Base-by-base conservation (phyloP, 2,329 filamentous ascomycete genomes). In the Nigrospora sphaerica region DNA sequence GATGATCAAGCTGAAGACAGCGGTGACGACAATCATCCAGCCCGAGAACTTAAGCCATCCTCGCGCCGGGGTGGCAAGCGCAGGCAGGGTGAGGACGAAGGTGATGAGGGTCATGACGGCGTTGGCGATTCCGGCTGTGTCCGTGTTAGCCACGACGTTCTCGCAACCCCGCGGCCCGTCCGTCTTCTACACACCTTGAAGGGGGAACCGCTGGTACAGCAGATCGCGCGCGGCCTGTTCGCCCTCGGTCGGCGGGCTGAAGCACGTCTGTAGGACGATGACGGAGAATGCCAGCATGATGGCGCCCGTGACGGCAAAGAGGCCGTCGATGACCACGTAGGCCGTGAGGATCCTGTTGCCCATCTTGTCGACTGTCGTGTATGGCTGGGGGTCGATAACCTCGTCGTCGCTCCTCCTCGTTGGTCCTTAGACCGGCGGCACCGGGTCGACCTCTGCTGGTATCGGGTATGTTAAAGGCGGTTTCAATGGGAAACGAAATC, bases 21-120 rank as follows among this genome's bases (percentile, higher is more conserved):
- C 77, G 59, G 77, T 81, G 37, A 80, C 46, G n/a, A 80, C 72
- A 36, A 85, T 68, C 59, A 86, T 64, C 67, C 80, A 86, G 42
- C 78, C 81, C 47, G 83, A 80, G 14, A 83, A 51, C 63, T 88
- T 88, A 56, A 92, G 74, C 80, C 83, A 87, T 52, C 75, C 73
- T 52, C 86, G 77, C 42, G 74, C 79, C 6, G 81, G 79, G 49
- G 86, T 78, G 51, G 84, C 73, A 46, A 92, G 69, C n/a, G 80
- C 86, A 3, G 86, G 86, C 14, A 93, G 66, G 7, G 85, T 86
- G 50, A 83, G 62, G 46, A 83, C 57, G 64, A 89, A 89, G 19
- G 83, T 81, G 56, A 80, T 59, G 63, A 92, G 81, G 61, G 90
- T 78, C 58, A 91, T 71, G 57, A 83, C 73, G 50, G 83, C 78